Evolutionary conservation across 768 basidiomycete genomes (phyloP).

Genomic region (Tulasnella sp.): DNA sequence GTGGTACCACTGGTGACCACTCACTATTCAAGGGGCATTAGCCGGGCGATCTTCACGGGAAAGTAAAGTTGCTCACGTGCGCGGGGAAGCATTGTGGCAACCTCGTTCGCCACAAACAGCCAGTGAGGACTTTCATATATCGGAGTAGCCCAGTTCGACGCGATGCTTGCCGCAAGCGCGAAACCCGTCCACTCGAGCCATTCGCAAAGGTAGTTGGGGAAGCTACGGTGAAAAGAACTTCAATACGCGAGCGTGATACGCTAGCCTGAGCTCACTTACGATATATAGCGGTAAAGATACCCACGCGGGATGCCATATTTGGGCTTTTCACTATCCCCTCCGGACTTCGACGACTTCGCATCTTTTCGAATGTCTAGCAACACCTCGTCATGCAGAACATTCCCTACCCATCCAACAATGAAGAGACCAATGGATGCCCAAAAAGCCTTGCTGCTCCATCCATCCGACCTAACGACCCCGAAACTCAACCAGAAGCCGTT

Average conservation of each 20-base stretch:
- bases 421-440: conserved; percentile 56
- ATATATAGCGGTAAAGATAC: conserved; percentile 63
- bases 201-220: conserved; percentile 90
- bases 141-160: conserved; percentile 23
- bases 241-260: neutral
- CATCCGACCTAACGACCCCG: conserved; percentile 31
- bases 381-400: conserved; percentile 83
- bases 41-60: neutral
- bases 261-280: conserved; percentile 21
- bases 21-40: conserved; percentile 20
- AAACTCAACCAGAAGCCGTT: conserved; percentile 62
- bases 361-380: conserved; percentile 63
- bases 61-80: conserved; percentile 31
- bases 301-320: conserved; percentile 76
- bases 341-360: conserved; percentile 31
- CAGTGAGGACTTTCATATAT: conserved; percentile 53
- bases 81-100: conserved; percentile 69
- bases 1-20: conserved; percentile 80
- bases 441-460: conserved; percentile 28
- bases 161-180: conserved; percentile 58
- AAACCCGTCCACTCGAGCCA: conserved; percentile 93
- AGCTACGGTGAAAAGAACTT: conserved; percentile 22
- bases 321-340: conserved; percentile 22
- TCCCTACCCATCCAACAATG: conserved; percentile 60
- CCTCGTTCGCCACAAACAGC: conserved; percentile 62